Conservation (phyloP, 1,284 basidiomycete genomes). For the Spongispora temasekensis region DNA sequence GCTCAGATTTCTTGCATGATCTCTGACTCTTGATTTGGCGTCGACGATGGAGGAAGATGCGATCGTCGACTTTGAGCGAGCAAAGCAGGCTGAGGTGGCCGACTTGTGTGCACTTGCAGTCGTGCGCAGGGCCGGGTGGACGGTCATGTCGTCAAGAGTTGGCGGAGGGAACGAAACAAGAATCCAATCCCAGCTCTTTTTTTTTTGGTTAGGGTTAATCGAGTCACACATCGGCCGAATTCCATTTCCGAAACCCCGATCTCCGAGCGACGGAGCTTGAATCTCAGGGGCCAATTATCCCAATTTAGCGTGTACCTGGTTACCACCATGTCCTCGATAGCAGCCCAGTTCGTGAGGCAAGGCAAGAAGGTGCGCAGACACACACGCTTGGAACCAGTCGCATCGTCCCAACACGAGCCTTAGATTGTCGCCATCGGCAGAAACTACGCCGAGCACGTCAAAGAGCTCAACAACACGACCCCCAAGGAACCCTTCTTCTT, state of each 20-base stretch:
- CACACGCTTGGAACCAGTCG: too few species aligned
- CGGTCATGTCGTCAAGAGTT: constrained; percentile 27
- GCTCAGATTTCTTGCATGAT: constrained; percentile 67
- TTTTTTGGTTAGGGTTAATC: constrained; percentile 16
- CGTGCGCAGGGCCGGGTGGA: constrained; percentile 44
- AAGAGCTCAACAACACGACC: constrained; percentile 87
- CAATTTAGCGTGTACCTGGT: not conserved
- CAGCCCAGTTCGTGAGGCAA: constrained; percentile 45
- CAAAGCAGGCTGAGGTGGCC: constrained; percentile 40
- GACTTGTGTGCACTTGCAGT: constrained; percentile 45
- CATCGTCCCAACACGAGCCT: too few species aligned
- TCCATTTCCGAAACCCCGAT: constrained; percentile 27
- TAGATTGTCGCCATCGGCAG: constrained; percentile 91
- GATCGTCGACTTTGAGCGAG: constrained; percentile 56
- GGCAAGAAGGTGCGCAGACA: constrained; percentile 28
- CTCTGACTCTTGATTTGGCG: constrained; percentile 71
- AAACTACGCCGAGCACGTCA: constrained; percentile 85
- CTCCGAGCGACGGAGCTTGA: not conserved
- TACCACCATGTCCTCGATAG: constrained; percentile 33
- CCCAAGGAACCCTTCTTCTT: constrained; percentile 99
- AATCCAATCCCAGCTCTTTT: not conserved
- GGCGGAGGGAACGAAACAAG: constrained; percentile 4
- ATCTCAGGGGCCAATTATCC: not conserved
- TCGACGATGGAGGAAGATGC: constrained; percentile 58
- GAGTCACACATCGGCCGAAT: constrained; percentile 25